Percentiles rank a stretch among this genome's conserved stretches.
These are phyloP conservation scores for Fusarium setosum DNA, from an alignment of 2,329 filamentous ascomycete species.

Conservation along the genomic window DNA sequence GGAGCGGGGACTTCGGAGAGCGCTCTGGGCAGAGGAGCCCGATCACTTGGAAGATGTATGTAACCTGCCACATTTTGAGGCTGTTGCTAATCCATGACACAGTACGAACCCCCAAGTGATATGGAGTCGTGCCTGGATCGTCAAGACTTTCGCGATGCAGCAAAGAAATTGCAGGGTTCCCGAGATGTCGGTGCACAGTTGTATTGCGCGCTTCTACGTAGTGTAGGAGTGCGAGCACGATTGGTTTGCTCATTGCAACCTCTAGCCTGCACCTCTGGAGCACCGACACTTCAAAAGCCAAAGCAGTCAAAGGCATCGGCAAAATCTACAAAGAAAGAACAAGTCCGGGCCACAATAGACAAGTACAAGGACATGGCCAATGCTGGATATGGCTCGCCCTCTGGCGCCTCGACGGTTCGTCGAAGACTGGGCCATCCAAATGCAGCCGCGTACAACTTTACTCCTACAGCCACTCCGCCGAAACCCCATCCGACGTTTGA, in stretches of 20 bases:
- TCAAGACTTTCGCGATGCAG: constrained; percentile 78
- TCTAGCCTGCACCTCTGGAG: constrained; percentile 73
- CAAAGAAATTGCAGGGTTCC: constrained; percentile 79
- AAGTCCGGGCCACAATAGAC: constrained; percentile 53
- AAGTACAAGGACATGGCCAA: constrained; percentile 51
- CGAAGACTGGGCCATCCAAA: constrained; percentile 65
- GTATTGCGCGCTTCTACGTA: constrained; percentile 87
- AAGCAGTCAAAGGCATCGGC: constrained; percentile 43
- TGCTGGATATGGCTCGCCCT: constrained; percentile 43
- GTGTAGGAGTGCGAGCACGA: constrained; percentile 83
- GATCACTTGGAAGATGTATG: constrained; percentile 69
- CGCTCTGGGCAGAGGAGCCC: constrained; percentile 80
- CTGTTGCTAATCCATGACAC: constrained; percentile 33
- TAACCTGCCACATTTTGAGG: constrained; percentile 11
- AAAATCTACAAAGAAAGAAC: constrained; percentile 48
- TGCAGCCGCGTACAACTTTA: constrained; percentile 63
- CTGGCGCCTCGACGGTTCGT: constrained; percentile 52
- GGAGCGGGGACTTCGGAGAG: constrained; percentile 74
- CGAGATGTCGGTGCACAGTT: constrained; percentile 91
- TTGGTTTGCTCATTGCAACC: constrained; percentile 92
- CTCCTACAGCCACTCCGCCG: constrained; percentile 56
- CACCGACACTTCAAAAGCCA: constrained; percentile 59
- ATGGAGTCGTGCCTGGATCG: constrained; percentile 76
- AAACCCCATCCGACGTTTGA: constrained; percentile 46
- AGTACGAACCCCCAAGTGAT: constrained; percentile 70